Percentiles rank a stretch among this genome's conserved stretches.
These are phyloP conservation scores for Sporothrix brasiliensis DNA, from an alignment of 2,329 filamentous ascomycete genomes.

Conservation along the genomic window DNA sequence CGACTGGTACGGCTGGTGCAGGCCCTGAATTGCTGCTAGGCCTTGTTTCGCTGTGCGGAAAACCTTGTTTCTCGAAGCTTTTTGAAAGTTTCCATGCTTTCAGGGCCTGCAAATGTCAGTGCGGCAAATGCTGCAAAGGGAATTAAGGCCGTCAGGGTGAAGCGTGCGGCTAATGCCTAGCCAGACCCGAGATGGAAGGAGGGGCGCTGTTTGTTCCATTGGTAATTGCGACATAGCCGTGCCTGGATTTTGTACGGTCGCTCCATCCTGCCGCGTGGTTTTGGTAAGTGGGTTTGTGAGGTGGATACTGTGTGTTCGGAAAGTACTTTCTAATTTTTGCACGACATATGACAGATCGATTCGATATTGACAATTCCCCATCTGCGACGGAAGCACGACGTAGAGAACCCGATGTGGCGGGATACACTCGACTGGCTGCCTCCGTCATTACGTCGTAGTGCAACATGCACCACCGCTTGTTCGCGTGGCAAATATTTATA, in stretches of 20 bases:
- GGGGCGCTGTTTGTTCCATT: constrained; percentile 8
- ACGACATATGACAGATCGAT: background rate
- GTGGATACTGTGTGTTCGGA: background rate
- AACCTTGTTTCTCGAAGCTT: background rate
- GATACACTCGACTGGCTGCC: too few relatives aligned
- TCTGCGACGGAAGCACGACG: background rate
- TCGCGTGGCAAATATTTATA: background rate
- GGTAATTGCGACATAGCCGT: too few relatives aligned
- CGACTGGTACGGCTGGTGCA: background rate
- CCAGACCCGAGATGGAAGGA: background rate
- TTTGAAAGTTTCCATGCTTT: background rate
- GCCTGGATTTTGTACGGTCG: constrained; percentile 6
- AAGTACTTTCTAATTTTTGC: too few relatives aligned
- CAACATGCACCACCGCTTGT: background rate
- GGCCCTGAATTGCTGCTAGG: background rate
- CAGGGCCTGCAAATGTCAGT: constrained; percentile 4
- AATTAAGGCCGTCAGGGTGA: background rate
- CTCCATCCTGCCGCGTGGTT: constrained; percentile 15
- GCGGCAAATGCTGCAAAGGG: background rate
- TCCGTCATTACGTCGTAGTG: too few relatives aligned
- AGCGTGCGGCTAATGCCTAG: background rate
- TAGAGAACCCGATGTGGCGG: too few relatives aligned
- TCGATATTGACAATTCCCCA: constrained; percentile 13
- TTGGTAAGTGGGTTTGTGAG: background rate
- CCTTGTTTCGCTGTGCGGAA: constrained; percentile 4